Conservation (phyloP, 2,329 filamentous ascomycete genomes). For the Trichoderma sp. region DNA sequence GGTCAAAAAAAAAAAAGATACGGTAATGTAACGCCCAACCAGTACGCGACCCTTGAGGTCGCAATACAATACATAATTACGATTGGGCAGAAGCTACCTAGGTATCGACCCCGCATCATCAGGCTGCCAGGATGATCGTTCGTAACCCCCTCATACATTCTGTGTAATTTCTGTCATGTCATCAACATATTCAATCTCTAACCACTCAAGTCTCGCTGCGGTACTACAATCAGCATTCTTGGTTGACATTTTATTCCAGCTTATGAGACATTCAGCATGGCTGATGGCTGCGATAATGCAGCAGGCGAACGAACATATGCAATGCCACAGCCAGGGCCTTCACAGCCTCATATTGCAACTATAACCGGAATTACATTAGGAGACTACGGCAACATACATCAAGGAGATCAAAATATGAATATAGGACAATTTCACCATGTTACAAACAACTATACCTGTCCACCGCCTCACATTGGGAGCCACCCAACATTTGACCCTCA, state of each 20-base stretch:
- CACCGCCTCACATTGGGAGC: neutral
- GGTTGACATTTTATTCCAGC: too few species aligned
- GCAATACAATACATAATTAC: too few species aligned
- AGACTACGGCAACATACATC: neutral
- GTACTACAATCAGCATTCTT: too few species aligned
- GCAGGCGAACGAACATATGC: neutral
- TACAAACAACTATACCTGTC: neutral
- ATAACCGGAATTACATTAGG: accelerated
- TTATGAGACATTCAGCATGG: neutral
- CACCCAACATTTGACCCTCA: neutral
- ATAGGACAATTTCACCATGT: neutral
- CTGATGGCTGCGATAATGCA: neutral
- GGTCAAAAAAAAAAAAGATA: too few species aligned
- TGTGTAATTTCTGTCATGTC: too few species aligned
- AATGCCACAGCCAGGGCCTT: neutral
- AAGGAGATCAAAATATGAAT: neutral
- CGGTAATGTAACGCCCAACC: too few species aligned
- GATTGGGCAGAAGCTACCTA: too few species aligned
- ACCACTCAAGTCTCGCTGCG: too few species aligned
- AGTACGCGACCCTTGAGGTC: too few species aligned
- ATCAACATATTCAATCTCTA: too few species aligned
- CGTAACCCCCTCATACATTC: too few species aligned
- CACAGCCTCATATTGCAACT: neutral
- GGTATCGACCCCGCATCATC: neutral
- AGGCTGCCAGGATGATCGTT: neutral